Conservation (phyloP, 768 basidiomycete species). For the Crassisporium funariophilum region DNA sequence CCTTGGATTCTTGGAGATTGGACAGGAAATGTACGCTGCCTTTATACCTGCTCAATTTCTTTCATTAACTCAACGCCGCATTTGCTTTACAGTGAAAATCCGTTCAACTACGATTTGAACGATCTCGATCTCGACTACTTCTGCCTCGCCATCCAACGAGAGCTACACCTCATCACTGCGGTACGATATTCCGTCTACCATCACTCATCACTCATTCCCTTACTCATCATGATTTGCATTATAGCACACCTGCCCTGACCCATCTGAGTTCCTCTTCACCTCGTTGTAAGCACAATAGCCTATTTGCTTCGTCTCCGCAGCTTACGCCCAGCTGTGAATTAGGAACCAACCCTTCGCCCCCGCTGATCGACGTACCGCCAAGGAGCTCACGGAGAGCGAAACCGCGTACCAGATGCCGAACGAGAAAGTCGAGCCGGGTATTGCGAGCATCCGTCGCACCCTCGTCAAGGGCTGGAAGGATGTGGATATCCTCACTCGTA, state of each 20-base stretch:
- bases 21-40: slow-evolving; percentile 56
- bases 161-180: slow-evolving; percentile 72
- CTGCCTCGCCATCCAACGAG: slow-evolving; percentile 65
- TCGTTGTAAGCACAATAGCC: slow-evolving; percentile 29
- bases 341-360: slow-evolving; percentile 76
- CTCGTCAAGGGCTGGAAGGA: slow-evolving; percentile 45
- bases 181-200: slow-evolving; percentile 38
- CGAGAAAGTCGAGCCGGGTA: slow-evolving; percentile 30
- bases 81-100: slow-evolving; percentile 61
- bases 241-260: slow-evolving; percentile 57
- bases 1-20: slow-evolving; percentile 69
- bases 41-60: background rate
- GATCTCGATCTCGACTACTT: slow-evolving; percentile 72
- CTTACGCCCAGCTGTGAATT: background rate
- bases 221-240: slow-evolving; percentile 11
- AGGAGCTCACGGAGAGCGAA: slow-evolving; percentile 43
- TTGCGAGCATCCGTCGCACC: slow-evolving; percentile 39
- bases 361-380: slow-evolving; percentile 56
- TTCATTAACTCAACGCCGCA: background rate
- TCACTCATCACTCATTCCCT: background rate
- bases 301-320: background rate
- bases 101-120: slow-evolving; percentile 68
- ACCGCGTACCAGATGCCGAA: slow-evolving; percentile 33
- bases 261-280: slow-evolving; percentile 55
- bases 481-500: slow-evolving; percentile 38